Base-by-base conservation (phyloP, 176 grass and related monocot species). In the Guadua angustifolia region DNA sequence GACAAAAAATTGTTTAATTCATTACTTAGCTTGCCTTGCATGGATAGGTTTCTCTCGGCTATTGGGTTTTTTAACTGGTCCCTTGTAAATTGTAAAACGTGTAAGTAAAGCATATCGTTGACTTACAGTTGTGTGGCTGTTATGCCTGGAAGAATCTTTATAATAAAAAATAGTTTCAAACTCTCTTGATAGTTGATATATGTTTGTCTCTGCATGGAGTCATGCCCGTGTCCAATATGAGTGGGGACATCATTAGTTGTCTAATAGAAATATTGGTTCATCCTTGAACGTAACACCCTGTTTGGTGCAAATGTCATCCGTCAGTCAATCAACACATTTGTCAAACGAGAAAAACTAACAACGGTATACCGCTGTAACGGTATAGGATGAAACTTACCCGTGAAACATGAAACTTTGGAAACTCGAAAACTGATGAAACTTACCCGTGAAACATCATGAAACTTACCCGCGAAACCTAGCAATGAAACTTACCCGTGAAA, bases 131-230 rank as follows among this genome's bases (percentile, higher is more conserved):
- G 44, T 53, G 14, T 22, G 8, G 35, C 45, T 7, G 29, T 1
- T 62, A 43, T 70, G 74, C 29, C 42, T 69, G 32, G 5, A 52
- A 84, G 43, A 18, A 49, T 57, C 42, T 81, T 22, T 78, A 1
- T 33, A 75, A 61, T 6, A 52, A 6, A 8, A 67, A 66, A 58
- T 24, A 57, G n/a, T 71, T 2, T 71, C 32, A 5, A 82, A 39
- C 21, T 63, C 16, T 13, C 36, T 43, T 75, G 43, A 10, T 79
- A 42, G 24, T 43, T 75, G 43, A 10, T 79, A 42, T 71, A 72
- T 86, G 12, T 77, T 73, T 80, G 33, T 17, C 70, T 66, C 17
- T 74, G 9, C 68, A 44, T 17, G 22, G 66, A 16, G 45, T 25
- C 17, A 57, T 65, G 24, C 29, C 67, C 10, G 22, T 66, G 36